phyloP scores from a whole-genome alignment of 805 yeast species.

The Nakazawaea populi region DNA sequence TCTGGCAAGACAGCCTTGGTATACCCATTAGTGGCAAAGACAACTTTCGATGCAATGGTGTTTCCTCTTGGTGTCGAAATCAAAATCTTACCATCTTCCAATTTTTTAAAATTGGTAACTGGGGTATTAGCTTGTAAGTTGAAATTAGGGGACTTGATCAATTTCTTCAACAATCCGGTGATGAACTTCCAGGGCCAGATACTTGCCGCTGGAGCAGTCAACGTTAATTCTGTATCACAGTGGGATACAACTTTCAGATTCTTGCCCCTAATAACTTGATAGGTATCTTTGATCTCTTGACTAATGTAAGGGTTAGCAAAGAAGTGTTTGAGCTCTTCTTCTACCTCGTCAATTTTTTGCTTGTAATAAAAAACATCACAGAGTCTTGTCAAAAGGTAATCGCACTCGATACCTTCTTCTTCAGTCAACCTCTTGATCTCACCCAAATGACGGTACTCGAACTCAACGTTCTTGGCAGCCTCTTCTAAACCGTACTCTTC shows the following conservation, averaged over 20 bases:
- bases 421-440: conserved; percentile 23
- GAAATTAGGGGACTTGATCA: conserved; percentile 25
- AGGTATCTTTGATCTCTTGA: conserved; percentile 21
- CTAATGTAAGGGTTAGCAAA: conserved; percentile 24
- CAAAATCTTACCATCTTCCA: conserved; percentile 22
- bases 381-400: conserved; percentile 22
- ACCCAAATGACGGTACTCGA: conserved; percentile 27
- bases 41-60: conserved; percentile 25
- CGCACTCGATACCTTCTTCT: conserved; percentile 22
- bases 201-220: conserved; percentile 35
- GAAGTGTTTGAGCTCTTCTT: conserved; percentile 15
- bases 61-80: conserved; percentile 27
- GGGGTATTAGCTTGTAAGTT: conserved; percentile 37
- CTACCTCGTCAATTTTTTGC: conserved; percentile 6
- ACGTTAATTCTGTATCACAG: conserved; percentile 22
- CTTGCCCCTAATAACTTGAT: conserved; percentile 27
- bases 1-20: conserved; percentile 14
- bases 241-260: conserved; percentile 23
- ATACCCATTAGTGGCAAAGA: conserved; percentile 29
- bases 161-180: conserved; percentile 24
- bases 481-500: conserved; percentile 15
- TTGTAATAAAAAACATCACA: conserved; percentile 18
- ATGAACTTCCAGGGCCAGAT: conserved; percentile 40
- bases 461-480: conserved; percentile 27
- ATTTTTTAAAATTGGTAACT: conserved; percentile 22